Percentiles rank a stretch among this genome's conserved stretches.
Conservation (phyloP, 805 yeast genomes). For the Hanseniaspora singularis region DNA sequence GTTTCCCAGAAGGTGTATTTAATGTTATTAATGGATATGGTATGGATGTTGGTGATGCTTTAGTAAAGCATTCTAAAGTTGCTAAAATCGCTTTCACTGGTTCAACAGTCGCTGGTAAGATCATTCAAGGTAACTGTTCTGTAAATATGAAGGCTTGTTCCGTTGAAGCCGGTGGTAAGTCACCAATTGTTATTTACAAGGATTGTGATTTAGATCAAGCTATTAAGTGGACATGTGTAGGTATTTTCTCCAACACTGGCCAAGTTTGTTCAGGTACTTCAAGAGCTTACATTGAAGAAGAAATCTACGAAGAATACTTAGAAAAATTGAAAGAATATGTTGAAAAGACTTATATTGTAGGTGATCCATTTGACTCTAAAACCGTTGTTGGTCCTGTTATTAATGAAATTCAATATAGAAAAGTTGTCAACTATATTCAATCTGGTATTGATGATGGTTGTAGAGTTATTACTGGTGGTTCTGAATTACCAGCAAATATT, state of each 20-base stretch:
- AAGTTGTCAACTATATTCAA: constrained; percentile 36
- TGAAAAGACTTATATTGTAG: constrained; percentile 38
- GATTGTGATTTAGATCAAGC: constrained; percentile 58
- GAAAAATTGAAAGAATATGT: constrained; percentile 36
- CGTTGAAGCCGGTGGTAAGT: constrained; percentile 63
- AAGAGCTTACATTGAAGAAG: constrained; percentile 46
- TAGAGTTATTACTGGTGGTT: constrained; percentile 35
- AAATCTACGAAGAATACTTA: constrained; percentile 44
- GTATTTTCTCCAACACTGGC: constrained; percentile 53
- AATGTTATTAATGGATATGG: constrained; percentile 66
- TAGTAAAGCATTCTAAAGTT: constrained; percentile 48
- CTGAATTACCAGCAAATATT: constrained; percentile 25
- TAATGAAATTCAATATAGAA: constrained; percentile 44
- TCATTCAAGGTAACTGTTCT: constrained; percentile 52
- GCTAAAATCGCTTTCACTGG: constrained; percentile 57
- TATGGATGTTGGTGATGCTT: constrained; percentile 51
- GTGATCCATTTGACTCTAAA: constrained; percentile 39
- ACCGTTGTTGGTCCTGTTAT: constrained; percentile 54
- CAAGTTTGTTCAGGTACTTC: constrained; percentile 62
- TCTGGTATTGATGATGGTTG: constrained; percentile 41
- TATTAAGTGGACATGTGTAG: constrained; percentile 55
- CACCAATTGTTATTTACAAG: constrained; percentile 49
- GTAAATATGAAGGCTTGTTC: constrained; percentile 51
- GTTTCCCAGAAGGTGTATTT: constrained; percentile 66
- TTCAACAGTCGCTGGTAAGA: constrained; percentile 53